Percentiles rank a stretch among this genome's conserved stretches.
These are phyloP conservation scores for Backusella westeae DNA, from an alignment of 192 early-diverging fungal genomes.

Conservation along the genomic window DNA sequence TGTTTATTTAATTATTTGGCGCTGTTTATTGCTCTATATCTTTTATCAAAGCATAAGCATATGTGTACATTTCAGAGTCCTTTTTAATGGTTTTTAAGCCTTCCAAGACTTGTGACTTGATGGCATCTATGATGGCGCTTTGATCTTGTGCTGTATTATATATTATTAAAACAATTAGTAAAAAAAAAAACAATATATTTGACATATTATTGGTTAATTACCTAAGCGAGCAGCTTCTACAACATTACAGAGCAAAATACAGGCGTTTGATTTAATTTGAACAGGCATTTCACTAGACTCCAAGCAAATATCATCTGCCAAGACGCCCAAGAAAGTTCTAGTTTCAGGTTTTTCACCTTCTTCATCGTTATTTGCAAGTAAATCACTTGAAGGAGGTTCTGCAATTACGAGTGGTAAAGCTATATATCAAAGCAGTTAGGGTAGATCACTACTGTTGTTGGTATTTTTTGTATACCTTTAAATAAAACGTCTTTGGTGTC, in stretches of 20 bases:
- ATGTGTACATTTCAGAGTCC: slow-evolving; percentile 1
- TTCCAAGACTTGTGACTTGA: not conserved
- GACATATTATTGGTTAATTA: not conserved
- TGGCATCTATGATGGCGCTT: not conserved
- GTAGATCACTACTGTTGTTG: not conserved
- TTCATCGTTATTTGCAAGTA: slow-evolving; percentile 22
- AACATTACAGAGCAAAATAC: slow-evolving; percentile 44
- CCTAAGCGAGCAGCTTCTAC: slow-evolving; percentile 25
- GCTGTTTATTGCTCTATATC: not conserved
- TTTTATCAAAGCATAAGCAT: not conserved
- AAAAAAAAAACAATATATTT: no score
- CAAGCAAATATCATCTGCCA: slow-evolving; percentile 38
- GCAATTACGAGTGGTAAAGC: slow-evolving; percentile 14
- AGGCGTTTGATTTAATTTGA: slow-evolving; percentile 50
- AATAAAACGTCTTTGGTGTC: slow-evolving; percentile 7
- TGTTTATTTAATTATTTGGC: not conserved
- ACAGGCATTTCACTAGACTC: slow-evolving; percentile 41
- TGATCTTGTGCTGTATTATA: slow-evolving; percentile 1
- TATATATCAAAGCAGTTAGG: slow-evolving; percentile 5
- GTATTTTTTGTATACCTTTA: slow-evolving; percentile 19
- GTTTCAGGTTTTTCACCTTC: slow-evolving; percentile 11
- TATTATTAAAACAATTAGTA: not conserved
- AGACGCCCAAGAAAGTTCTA: slow-evolving; percentile 37
- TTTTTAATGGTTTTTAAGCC: not conserved
- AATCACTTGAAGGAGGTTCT: not conserved